A percentile compares a stretch with the other conserved stretches of the same genome.
These are phyloP conservation scores for Urtica urens DNA, from an alignment of 306 rosid genomes.

Conservation along the genomic window DNA sequence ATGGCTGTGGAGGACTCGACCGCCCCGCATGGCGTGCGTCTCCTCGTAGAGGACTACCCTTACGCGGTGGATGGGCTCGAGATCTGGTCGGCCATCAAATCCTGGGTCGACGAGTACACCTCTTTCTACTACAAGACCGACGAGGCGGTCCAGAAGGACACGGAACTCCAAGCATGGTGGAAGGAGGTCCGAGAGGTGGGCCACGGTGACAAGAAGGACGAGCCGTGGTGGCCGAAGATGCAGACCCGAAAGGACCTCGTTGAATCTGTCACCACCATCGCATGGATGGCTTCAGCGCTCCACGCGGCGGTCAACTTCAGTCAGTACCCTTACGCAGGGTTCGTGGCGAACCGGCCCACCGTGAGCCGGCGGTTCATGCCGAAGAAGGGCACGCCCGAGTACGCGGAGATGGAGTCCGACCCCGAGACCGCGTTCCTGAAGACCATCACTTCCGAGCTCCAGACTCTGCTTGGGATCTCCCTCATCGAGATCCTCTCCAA, in stretches of 20 bases:
- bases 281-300: constrained; percentile 2
- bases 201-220: constrained; percentile 5
- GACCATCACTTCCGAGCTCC: background rate
- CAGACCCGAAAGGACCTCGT: background rate
- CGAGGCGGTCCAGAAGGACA: background rate
- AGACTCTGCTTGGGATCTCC: background rate
- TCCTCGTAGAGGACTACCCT: background rate
- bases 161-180: constrained; percentile 6
- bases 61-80: constrained; percentile 4
- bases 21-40: background rate
- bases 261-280: background rate
- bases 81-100: background rate
- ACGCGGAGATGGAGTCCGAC: background rate
- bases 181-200: constrained; percentile 5
- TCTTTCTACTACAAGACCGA: background rate
- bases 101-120: constrained; percentile 3
- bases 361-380: constrained; percentile 7
- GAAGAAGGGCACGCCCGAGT: background rate
- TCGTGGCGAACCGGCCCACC: constrained; percentile 1
- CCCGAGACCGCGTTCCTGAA: background rate
- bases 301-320: constrained; percentile 5
- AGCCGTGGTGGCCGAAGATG: constrained; percentile 4
- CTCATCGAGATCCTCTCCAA: constrained; percentile 24
- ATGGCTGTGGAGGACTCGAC: background rate
- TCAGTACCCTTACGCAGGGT: constrained; percentile 3